Base-by-base conservation (phyloP, 2,329 filamentous ascomycete genomes). In the Fusarium haematococcum region DNA sequence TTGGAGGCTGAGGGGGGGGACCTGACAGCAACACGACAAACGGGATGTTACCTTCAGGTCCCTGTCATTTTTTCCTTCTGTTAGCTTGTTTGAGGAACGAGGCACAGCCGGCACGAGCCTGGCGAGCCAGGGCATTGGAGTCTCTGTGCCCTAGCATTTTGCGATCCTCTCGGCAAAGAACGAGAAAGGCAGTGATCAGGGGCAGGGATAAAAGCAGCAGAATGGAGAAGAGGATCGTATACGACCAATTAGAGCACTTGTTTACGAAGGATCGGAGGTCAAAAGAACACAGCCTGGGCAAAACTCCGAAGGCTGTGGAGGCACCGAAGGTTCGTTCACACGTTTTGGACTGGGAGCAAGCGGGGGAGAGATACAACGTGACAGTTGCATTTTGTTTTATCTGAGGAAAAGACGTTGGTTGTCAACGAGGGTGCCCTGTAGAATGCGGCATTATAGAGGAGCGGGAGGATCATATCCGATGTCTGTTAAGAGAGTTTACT, bases 281-380 rank as follows among this genome's bases (percentile, higher is more conserved):
- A 3, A 57, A n/a, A 37, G 8, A 5, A 32, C 39, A 60, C 25
- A 45, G 30, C 27, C 43, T 58, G 25, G 39, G 32, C 37, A 50
- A 50, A 57, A 56, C 58, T 67, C 61, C 32, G n/a, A 52, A 61
- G 71, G 54, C 63, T 63, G 63, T 35, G 50, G 30, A 32, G 25
- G 30, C n/a, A 20, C 16, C 6, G 14, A 37, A 33, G 54, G 20
- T 18, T 23, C 32, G 13, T 57, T 57, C 54, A 18, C 54, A 33
- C 18, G 27, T 32, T 54, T 54, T 10, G 23, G 25, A 27, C 25
- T 27, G 48, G 50, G 50, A 54, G 50, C 27, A 57, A 13, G 52
- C 52, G 52, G 52, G 50, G 52, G 45, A 30, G 32, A 56, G 32
- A 35, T 33, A 33, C 27, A 20, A 37, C 52, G n/a, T 25, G 33